Percentiles rank a stretch among this genome's conserved stretches.
Conservation (phyloP, 805 yeast genomes). For the Schwanniomyces polymorphus region DNA sequence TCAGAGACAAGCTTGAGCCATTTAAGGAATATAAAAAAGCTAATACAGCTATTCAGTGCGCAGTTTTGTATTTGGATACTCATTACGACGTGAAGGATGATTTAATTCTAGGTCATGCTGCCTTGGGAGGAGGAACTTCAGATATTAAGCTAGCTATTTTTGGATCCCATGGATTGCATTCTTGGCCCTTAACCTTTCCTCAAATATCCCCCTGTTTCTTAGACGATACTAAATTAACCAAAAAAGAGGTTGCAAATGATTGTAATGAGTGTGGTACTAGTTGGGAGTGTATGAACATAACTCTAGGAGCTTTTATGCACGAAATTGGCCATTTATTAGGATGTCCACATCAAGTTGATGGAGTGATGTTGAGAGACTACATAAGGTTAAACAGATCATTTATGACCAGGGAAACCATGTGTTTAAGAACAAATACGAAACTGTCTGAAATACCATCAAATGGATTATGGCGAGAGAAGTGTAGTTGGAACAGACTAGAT, state of each 20-base stretch:
- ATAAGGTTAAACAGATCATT: slow-evolving; percentile 79
- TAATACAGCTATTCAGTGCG: slow-evolving; percentile 67
- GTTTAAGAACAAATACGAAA: slow-evolving; percentile 50
- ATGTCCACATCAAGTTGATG: slow-evolving; percentile 87
- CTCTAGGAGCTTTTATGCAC: slow-evolving; percentile 93
- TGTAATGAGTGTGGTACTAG: slow-evolving; percentile 77
- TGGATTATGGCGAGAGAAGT: slow-evolving; percentile 55
- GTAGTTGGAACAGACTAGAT: slow-evolving; percentile 88
- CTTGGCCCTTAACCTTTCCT: slow-evolving; percentile 89
- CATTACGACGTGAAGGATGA: slow-evolving; percentile 69
- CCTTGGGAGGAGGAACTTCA: slow-evolving; percentile 84
- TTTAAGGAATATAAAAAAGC: slow-evolving; percentile 45
- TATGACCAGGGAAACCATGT: slow-evolving; percentile 63
- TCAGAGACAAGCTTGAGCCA: slow-evolving; percentile 37
- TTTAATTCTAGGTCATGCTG: slow-evolving; percentile 83
- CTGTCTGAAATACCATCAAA: slow-evolving; percentile 44
- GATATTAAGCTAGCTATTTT: slow-evolving; percentile 79
- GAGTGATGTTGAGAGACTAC: slow-evolving; percentile 90
- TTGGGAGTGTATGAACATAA: slow-evolving; percentile 87
- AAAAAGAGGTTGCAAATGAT: slow-evolving; percentile 85
- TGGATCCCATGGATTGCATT: slow-evolving; percentile 88
- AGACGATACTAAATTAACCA: slow-evolving; percentile 67
- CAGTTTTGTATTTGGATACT: slow-evolving; percentile 81
- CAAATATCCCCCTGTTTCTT: slow-evolving; percentile 65
- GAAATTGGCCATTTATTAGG: slow-evolving; percentile 92